These are phyloP conservation scores for Grammothele lineata DNA, from an alignment of 768 basidiomycete species.

Conservation along the genomic window DNA sequence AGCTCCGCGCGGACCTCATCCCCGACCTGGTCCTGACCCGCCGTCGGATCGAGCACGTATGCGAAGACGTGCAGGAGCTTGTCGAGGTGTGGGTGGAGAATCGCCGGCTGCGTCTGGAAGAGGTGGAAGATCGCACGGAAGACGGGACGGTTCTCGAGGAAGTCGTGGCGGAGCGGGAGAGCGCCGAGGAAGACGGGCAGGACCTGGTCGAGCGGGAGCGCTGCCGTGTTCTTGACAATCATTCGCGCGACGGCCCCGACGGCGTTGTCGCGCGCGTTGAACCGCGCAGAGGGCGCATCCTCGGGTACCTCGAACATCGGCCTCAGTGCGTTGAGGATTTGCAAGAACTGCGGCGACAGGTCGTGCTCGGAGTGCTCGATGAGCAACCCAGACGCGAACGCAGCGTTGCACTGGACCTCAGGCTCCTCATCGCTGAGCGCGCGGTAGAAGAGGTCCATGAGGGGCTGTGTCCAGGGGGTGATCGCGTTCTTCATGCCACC, in stretches of 20 bases:
- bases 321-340: slow-evolving; percentile 72
- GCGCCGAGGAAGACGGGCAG: slow-evolving; percentile 78
- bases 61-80: slow-evolving; percentile 74
- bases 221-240: slow-evolving; percentile 71
- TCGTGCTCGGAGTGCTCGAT: slow-evolving; percentile 84
- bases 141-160: slow-evolving; percentile 83
- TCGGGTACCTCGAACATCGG: slow-evolving; percentile 71
- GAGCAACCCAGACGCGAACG: slow-evolving; percentile 89
- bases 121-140: slow-evolving; percentile 88
- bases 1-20: slow-evolving; percentile 76
- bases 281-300: slow-evolving; percentile 55
- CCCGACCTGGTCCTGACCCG: slow-evolving; percentile 67
- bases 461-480: slow-evolving; percentile 75
- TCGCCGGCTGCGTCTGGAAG: slow-evolving; percentile 70
- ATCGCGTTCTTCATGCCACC: slow-evolving; percentile 84
- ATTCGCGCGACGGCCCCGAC: slow-evolving; percentile 88
- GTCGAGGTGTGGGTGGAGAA: slow-evolving; percentile 74
- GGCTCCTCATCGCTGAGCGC: slow-evolving; percentile 80
- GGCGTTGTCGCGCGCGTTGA: slow-evolving; percentile 97
- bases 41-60: slow-evolving; percentile 75
- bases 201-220: slow-evolving; percentile 87
- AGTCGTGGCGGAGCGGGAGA: slow-evolving; percentile 85
- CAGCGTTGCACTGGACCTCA: slow-evolving; percentile 96
- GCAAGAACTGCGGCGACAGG: slow-evolving; percentile 74
- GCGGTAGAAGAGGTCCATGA: slow-evolving; percentile 80